These are phyloP conservation scores for Cadophora sp. DNA, from an alignment of 2,329 filamentous ascomycete species.

Conservation along the genomic window DNA sequence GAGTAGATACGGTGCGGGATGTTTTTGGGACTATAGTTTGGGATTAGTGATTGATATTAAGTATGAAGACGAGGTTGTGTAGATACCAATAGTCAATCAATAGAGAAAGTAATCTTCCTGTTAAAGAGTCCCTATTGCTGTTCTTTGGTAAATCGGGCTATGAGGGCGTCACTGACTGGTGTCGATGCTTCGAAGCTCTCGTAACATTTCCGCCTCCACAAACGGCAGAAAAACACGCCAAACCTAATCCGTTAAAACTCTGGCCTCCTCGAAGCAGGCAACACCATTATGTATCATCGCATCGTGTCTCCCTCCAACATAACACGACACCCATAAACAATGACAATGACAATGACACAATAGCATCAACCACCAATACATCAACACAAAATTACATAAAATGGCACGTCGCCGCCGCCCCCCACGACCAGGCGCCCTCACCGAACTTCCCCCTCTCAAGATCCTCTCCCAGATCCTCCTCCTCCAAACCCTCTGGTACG, in stretches of 20 bases:
- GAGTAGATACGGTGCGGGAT: not conserved
- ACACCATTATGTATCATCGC: constrained; percentile 5
- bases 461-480: constrained; percentile 71
- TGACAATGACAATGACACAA: constrained; percentile 10
- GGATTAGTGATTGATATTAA: too few species aligned
- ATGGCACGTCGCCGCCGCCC: constrained; percentile 61
- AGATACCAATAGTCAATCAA: too few species aligned
- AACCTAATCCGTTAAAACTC: constrained; percentile 21
- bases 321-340: not conserved
- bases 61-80: too few species aligned
- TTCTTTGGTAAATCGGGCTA: too few species aligned
- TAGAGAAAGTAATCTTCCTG: too few species aligned
- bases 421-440: constrained; percentile 69
- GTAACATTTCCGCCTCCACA: constrained; percentile 1
- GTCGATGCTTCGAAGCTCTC: constrained; percentile 13
- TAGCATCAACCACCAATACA: not conserved
- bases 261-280: constrained; percentile 20
- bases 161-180: not conserved
- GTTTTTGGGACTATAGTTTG: too few species aligned
- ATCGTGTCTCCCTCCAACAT: not conserved
- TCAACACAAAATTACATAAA: constrained; percentile 6
- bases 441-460: constrained; percentile 70
- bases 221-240: constrained; percentile 31
- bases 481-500: constrained; percentile 71
- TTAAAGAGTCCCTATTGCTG: not conserved